Conservation (phyloP, 495 filamentous ascomycete genomes). For the Neurospora sp. region DNA sequence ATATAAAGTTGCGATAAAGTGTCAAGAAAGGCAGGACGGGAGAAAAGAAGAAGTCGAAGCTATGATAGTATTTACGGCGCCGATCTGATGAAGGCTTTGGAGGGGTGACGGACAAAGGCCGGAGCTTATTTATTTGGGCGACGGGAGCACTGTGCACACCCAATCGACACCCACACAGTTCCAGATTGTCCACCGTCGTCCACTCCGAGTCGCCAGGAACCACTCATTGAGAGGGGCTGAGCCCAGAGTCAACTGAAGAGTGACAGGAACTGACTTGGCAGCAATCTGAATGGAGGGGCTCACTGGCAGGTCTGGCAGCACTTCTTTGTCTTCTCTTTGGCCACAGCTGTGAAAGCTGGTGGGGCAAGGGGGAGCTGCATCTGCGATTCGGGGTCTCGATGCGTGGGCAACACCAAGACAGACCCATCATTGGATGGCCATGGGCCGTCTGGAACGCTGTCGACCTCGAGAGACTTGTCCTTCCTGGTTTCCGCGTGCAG, state of each 20-base stretch:
- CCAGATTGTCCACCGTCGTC: neutral
- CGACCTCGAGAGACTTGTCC: neutral
- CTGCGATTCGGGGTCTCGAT: slow-evolving; percentile 1
- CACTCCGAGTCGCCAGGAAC: neutral
- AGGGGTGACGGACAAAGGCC: slow-evolving; percentile 8
- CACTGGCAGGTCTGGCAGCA: neutral
- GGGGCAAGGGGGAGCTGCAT: slow-evolving; percentile 1
- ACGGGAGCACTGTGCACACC: neutral
- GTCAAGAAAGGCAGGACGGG: neutral
- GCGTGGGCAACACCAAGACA: neutral
- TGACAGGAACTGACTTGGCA: slow-evolving; percentile 7
- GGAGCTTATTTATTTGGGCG: slow-evolving; percentile 19
- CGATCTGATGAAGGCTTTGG: slow-evolving; percentile 1
- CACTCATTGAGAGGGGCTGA: neutral
- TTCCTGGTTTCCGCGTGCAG: neutral
- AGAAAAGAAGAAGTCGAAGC: neutral
- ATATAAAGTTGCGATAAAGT: slow-evolving; percentile 11
- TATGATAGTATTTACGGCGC: slow-evolving; percentile 1
- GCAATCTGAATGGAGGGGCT: slow-evolving; percentile 9
- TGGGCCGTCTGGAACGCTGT: neutral
- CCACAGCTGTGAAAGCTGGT: slow-evolving; percentile 5
- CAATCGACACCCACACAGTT: neutral
- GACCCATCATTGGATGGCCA: neutral
- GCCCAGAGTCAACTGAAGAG: neutral
- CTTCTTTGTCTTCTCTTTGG: slow-evolving; percentile 4